Percentiles rank a stretch among this genome's conserved stretches.
phyloP scores from a whole-genome alignment of 805 yeast species.

The Saturnispora bothae region DNA sequence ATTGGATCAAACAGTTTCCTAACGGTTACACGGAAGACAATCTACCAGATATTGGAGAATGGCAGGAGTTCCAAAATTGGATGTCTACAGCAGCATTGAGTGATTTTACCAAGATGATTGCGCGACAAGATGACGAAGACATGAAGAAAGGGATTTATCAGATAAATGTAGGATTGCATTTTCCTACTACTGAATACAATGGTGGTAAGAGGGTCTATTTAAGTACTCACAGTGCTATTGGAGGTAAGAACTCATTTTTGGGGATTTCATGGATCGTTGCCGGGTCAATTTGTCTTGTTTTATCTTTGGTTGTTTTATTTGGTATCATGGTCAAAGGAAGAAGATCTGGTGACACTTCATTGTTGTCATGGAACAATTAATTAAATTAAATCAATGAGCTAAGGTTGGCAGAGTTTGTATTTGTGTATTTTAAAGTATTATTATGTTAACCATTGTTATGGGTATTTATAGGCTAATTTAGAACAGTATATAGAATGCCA shows the following conservation, averaged over 20 bases:
- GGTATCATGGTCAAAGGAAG: slow-evolving; percentile 58
- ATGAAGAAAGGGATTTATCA: slow-evolving; percentile 53
- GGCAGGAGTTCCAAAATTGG: slow-evolving; percentile 77
- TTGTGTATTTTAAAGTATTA: no score
- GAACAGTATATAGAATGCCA: no score
- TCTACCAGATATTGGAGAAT: slow-evolving; percentile 54
- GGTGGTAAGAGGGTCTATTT: slow-evolving; percentile 61
- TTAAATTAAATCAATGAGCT: no score
- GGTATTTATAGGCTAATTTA: no score
- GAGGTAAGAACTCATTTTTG: slow-evolving; percentile 65
- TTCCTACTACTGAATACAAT: slow-evolving; percentile 61
- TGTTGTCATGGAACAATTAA: slow-evolving; percentile 57
- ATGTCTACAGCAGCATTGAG: slow-evolving; percentile 76
- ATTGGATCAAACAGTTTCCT: slow-evolving; percentile 64
- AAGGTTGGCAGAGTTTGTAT: no score
- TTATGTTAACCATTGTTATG: no score
- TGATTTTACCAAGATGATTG: slow-evolving; percentile 52
- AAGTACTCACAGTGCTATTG: slow-evolving; percentile 62
- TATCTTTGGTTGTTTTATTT: slow-evolving; percentile 41
- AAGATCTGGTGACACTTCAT: slow-evolving; percentile 60
- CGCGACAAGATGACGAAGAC: slow-evolving; percentile 48
- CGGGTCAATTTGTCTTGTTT: slow-evolving; percentile 56
- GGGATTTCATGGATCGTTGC: slow-evolving; percentile 69
- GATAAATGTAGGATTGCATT: slow-evolving; percentile 58
- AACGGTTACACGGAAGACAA: slow-evolving; percentile 63